Base-by-base conservation (phyloP, 139 green algal species). In the Micractinium conductrix region DNA sequence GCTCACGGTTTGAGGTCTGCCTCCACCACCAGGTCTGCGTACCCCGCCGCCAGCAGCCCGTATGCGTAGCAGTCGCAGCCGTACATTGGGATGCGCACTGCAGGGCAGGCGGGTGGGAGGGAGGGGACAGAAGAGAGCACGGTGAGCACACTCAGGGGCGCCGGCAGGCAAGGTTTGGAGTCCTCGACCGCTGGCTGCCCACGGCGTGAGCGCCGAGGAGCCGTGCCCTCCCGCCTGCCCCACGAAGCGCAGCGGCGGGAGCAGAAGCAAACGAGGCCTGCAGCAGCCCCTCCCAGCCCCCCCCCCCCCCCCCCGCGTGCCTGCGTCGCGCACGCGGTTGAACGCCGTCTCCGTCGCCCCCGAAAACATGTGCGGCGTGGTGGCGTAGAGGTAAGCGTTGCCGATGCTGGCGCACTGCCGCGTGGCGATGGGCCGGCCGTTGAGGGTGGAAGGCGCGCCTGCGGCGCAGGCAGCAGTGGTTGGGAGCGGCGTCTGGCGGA, bases 21-120 rank as follows among this genome's bases (percentile, higher is more conserved):
- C 87, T 99, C 97, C 26, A 95, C 88, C 65, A 99, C 97, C 24
- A 99, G 74, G 88, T 99, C 97, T 58, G 81, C 86, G 45, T 93
- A 92, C 2, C 97, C 97, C 3, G 91, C 87, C 30, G 97, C 91
- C 74, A 99, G 88, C 79, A 99, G 92, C 3, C 97, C 97, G 71
- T 99, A 99, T 2, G 97, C 97, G 88, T 99, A 99, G 90, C 97
- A 99, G 92, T 99, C 97, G 80, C 95, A 98, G 68, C 97, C 97
- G 86, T 97, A 99, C 87, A 98, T 89, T 0, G 96, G 94, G 33
- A 96, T 95, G 37, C 92, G 89, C 53, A 85, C 82, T 74, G 80
- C 75, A 45, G 43, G 26, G n/a, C 10, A n/a, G 9, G 37, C 40
- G 9, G 16, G 62, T 38, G 62, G 30, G 30, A 72, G 67, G 37